These are phyloP conservation scores for Themeda triandra DNA, from an alignment of 176 grass and related monocot genomes.

Conservation along the genomic window DNA sequence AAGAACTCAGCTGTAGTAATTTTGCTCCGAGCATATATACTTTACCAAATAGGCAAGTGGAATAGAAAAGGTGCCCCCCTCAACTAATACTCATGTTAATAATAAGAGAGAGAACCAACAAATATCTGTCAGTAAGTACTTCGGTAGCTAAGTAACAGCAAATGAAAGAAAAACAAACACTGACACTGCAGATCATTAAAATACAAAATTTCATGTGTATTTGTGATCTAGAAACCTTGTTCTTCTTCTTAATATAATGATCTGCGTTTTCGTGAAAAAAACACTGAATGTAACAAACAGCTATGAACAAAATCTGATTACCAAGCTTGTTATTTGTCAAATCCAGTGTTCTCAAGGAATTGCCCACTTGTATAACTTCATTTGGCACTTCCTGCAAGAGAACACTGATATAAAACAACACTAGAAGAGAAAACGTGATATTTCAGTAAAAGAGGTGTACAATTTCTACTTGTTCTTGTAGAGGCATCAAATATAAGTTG, in stretches of 20 bases:
- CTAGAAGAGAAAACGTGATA: constrained; percentile 7
- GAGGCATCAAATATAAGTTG: constrained; percentile 13
- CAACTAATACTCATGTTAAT: background rate
- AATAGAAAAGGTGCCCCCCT: background rate
- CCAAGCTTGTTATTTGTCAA: constrained; percentile 98
- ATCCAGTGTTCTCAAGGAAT: constrained; percentile 85
- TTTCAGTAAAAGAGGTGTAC: background rate
- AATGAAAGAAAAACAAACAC: constrained; percentile 5
- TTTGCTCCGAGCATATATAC: background rate
- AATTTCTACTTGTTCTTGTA: background rate
- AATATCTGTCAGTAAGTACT: background rate
- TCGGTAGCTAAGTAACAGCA: background rate
- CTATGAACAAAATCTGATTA: constrained; percentile 26
- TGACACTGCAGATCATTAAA: background rate
- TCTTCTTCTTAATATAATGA: too few relatives aligned
- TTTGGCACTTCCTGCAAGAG: constrained; percentile 60
- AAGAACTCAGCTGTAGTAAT: background rate
- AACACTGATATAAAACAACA: constrained; percentile 21
- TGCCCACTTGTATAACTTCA: constrained; percentile 86
- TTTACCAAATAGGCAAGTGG: background rate
- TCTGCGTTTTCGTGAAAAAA: too few relatives aligned
- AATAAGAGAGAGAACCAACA: background rate
- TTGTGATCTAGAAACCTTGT: background rate
- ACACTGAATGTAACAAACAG: constrained; percentile 7
- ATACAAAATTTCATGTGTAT: background rate